Conservation (phyloP, 2,329 filamentous ascomycete genomes). For the Fonsecaea monophora region DNA sequence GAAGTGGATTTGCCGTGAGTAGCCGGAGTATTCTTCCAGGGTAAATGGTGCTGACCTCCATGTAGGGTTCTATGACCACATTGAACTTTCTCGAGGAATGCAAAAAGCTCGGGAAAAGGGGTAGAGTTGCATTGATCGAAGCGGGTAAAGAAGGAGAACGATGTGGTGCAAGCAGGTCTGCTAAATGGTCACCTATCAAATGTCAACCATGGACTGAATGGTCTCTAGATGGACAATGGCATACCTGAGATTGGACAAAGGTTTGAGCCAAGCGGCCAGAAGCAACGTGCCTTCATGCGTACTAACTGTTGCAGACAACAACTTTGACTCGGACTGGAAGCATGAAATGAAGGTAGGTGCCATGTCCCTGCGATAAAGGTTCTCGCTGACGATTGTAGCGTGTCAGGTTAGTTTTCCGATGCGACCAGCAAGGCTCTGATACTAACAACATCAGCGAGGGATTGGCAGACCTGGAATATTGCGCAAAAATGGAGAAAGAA, state of each 20-base stretch:
- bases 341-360: slow-evolving; percentile 33
- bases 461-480: slow-evolving; percentile 50
- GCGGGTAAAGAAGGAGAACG: slow-evolving; percentile 50
- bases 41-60: slow-evolving; percentile 1
- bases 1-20: slow-evolving; percentile 48
- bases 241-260: slow-evolving; percentile 50
- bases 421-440: not conserved
- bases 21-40: not conserved
- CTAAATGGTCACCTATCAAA: not conserved
- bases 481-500: slow-evolving; percentile 48
- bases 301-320: slow-evolving; percentile 36
- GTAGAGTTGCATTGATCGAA: slow-evolving; percentile 51
- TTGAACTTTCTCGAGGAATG: slow-evolving; percentile 52
- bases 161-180: slow-evolving; percentile 48
- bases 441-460: slow-evolving; percentile 38
- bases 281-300: not conserved
- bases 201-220: not conserved
- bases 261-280: slow-evolving; percentile 3
- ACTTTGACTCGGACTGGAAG: slow-evolving; percentile 37
- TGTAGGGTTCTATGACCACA: slow-evolving; percentile 47
- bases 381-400: slow-evolving; percentile 16
- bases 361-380: not conserved
- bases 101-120: slow-evolving; percentile 45
- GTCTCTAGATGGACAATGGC: slow-evolving; percentile 48
- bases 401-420: slow-evolving; percentile 23